A percentile compares a stretch with the other conserved stretches of the same genome.
Conservation (phyloP, 2,329 filamentous ascomycete genomes). For the Stemphylium lycopersici region DNA sequence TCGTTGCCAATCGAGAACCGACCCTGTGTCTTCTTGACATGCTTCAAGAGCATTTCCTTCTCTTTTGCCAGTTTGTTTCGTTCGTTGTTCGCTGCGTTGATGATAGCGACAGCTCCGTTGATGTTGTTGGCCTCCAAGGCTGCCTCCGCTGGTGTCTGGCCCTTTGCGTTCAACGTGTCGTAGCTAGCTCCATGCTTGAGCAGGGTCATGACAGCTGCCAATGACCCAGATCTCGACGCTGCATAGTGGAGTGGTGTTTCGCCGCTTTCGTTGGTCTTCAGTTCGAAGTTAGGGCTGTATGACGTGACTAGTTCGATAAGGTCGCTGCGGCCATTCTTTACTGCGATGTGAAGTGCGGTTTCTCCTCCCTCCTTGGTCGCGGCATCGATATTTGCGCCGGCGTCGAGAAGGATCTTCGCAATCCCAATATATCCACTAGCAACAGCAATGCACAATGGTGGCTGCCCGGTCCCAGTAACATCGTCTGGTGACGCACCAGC, state of each 20-base stretch:
- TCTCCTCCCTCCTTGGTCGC: constrained; percentile 30
- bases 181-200: constrained; percentile 38
- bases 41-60: constrained; percentile 40
- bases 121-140: constrained; percentile 37
- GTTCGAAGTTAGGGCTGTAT: constrained; percentile 29
- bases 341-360: constrained; percentile 40
- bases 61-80: constrained; percentile 37
- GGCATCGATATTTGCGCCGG: constrained; percentile 35
- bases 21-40: constrained; percentile 35
- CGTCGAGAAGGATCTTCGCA: constrained; percentile 35
- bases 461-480: constrained; percentile 23
- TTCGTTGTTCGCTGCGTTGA: constrained; percentile 36
- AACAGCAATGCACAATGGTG: constrained; percentile 39
- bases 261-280: constrained; percentile 26
- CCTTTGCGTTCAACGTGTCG: constrained; percentile 26
- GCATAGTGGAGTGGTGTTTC: constrained; percentile 45
- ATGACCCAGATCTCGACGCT: constrained; percentile 30
- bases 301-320: constrained; percentile 35
- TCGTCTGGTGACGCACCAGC: constrained; percentile 38
- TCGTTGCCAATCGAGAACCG: constrained; percentile 40
- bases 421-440: constrained; percentile 33
- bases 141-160: constrained; percentile 35
- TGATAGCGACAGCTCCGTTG: constrained; percentile 39
- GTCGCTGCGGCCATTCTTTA: constrained; percentile 32
- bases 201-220: constrained; percentile 30